Conservation (phyloP, 306 rosid genomes). For the Sophora flavescens region DNA sequence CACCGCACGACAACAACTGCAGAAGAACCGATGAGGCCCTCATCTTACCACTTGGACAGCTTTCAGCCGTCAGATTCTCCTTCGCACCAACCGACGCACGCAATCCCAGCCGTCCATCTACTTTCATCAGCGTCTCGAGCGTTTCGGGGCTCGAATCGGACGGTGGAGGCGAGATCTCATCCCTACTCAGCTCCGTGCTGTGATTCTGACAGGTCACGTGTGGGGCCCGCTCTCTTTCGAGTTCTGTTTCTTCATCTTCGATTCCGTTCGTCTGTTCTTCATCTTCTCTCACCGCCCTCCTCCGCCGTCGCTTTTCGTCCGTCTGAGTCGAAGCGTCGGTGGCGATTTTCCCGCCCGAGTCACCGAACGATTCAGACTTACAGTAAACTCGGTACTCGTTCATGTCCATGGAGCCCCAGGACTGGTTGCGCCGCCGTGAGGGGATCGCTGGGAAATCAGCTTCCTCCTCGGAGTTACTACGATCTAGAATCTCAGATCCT, state of each 20-base stretch:
- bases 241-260: conserved; percentile 41
- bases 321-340: conserved; percentile 97
- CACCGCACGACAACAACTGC: conserved; percentile 90
- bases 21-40: conserved; percentile 83
- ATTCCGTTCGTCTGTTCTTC: conserved; percentile 49
- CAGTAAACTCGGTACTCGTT: conserved; percentile 92
- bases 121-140: conserved; percentile 83
- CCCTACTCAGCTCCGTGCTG: conserved; percentile 80
- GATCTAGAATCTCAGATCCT: conserved; percentile 86
- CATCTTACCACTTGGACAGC: conserved; percentile 65
- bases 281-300: conserved; percentile 54
- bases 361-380: conserved; percentile 79
- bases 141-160: conserved; percentile 98
- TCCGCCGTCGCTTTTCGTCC: conserved; percentile 76
- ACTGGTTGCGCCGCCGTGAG: conserved; percentile 76
- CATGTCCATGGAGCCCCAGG: conserved; percentile 87
- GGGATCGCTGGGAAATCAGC: conserved; percentile 61
- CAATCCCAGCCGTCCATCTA: conserved; percentile 71
- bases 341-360: conserved; percentile 69
- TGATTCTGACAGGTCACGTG: conserved; percentile 47
- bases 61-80: conserved; percentile 60
- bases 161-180: conserved; percentile 98
- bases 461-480: conserved; percentile 55
- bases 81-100: conserved; percentile 31
- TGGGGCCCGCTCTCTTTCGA: conserved; percentile 44